Conservation (phyloP, 2,329 filamentous ascomycete genomes). For the Clonostachys rosea region DNA sequence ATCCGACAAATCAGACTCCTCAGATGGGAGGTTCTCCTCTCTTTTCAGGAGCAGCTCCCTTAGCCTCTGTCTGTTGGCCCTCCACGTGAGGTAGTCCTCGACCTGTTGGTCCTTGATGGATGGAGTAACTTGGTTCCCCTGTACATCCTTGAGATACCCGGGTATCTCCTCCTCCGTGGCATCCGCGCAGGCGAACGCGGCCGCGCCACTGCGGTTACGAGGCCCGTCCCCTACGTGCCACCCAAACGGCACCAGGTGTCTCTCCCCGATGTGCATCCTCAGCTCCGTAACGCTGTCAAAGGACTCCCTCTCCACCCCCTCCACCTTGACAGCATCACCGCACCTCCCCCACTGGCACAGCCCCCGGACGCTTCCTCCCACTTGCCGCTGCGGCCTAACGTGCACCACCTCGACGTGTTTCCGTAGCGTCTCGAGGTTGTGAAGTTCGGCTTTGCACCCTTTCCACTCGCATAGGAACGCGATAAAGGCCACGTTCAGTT, state of each 20-base stretch:
- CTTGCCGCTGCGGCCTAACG: conserved; percentile 8
- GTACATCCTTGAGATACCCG: conserved; percentile 43
- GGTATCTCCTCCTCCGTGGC: conserved; percentile 22
- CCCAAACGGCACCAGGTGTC: conserved; percentile 45
- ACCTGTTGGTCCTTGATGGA: conserved; percentile 45
- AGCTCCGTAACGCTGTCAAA: conserved; percentile 31
- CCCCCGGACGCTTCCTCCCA: not conserved
- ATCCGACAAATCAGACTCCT: conserved; percentile 23
- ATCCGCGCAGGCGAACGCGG: conserved; percentile 7
- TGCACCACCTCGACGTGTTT: conserved; percentile 50
- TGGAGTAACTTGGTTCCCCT: conserved; percentile 54
- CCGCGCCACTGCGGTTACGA: conserved; percentile 26
- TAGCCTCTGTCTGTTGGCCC: conserved; percentile 36
- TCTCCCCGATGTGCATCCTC: conserved; percentile 43
- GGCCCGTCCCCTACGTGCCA: conserved; percentile 60
- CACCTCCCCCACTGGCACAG: conserved; percentile 26
- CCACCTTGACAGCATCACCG: conserved; percentile 4
- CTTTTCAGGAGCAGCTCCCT: conserved; percentile 34
- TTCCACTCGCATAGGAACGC: conserved; percentile 57
- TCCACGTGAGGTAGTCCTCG: conserved; percentile 41
- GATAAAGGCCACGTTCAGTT: conserved; percentile 36
- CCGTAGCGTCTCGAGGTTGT: conserved; percentile 56
- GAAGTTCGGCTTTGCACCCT: conserved; percentile 53
- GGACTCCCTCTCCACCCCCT: conserved; percentile 13
- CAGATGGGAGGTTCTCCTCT: conserved; percentile 40